Evolutionary conservation across 2,329 filamentous ascomycete genomes (phyloP).

Genomic region (Fusarium secorum): DNA sequence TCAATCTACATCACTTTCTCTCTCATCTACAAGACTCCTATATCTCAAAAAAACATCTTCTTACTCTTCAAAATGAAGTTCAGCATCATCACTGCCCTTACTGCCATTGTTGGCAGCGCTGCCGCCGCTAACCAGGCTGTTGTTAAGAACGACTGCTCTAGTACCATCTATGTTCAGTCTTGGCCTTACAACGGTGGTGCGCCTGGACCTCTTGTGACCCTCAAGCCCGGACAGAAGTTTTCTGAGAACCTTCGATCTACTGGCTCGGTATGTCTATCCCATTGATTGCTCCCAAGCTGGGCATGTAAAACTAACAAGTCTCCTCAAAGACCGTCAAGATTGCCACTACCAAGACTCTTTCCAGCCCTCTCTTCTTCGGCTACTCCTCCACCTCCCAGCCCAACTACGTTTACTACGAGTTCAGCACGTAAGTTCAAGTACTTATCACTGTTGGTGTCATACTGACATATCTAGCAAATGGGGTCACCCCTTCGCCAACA

Average conservation of each 20-base stretch:
- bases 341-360: constrained; percentile 49
- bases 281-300: too few relatives aligned
- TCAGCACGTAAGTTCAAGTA: constrained; percentile 44
- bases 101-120: constrained; percentile 43
- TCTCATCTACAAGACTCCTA: not conserved
- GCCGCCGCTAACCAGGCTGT: constrained; percentile 47
- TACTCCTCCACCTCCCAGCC: constrained; percentile 51
- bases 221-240: constrained; percentile 47
- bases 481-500: constrained; percentile 52
- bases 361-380: constrained; percentile 52
- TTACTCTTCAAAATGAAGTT: constrained; percentile 44
- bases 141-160: constrained; percentile 48
- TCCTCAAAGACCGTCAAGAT: constrained; percentile 49
- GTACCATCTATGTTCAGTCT: constrained; percentile 50
- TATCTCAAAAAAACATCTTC: not conserved
- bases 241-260: constrained; percentile 45
- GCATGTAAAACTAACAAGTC: too few relatives aligned
- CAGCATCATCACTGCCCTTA: constrained; percentile 36
- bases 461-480: not conserved
- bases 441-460: fast-evolving
- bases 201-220: constrained; percentile 46
- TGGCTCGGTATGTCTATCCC: constrained; percentile 5
- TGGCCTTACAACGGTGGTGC: constrained; percentile 46
- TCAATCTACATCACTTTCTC: not conserved
- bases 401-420: constrained; percentile 52